Conservation (phyloP, 352 stramenopile genomes). For the Blastocystis sp. region DNA sequence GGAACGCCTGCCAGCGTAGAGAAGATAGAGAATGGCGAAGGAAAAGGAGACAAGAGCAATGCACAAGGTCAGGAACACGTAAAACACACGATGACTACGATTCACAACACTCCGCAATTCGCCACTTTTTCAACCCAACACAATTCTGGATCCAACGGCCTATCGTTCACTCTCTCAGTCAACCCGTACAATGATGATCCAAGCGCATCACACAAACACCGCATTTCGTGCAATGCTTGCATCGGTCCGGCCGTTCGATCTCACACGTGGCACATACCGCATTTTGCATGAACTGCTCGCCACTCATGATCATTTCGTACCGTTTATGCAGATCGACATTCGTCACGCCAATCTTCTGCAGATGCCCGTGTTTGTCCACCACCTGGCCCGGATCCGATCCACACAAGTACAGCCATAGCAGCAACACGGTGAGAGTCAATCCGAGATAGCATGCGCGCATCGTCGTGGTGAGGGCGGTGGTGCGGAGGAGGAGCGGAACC, state of each 20-base stretch:
- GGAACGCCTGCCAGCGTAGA: not conserved
- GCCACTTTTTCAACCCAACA: constrained; percentile 61
- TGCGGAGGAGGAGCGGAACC: not conserved
- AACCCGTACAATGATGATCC: constrained; percentile 61
- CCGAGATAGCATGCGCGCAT: not conserved
- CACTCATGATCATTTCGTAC: constrained; percentile 48
- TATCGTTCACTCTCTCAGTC: not conserved
- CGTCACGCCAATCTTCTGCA: constrained; percentile 21
- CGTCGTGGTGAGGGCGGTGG: not conserved
- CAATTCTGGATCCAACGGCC: constrained; percentile 68
- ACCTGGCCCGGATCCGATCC: constrained; percentile 25
- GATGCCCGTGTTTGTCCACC: not conserved
- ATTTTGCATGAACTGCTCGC: not conserved
- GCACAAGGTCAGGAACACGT: constrained; percentile 43
- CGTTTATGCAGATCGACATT: constrained; percentile 43
- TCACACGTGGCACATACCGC: constrained; percentile 56
- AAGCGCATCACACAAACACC: constrained; percentile 44
- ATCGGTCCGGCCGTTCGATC: constrained; percentile 55
- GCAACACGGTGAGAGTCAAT: not conserved
- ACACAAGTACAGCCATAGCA: constrained; percentile 48
- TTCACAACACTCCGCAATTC: not conserved
- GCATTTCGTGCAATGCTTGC: constrained; percentile 62
- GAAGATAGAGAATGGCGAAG: constrained; percentile 51
- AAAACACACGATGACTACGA: constrained; percentile 66
- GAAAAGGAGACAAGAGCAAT: constrained; percentile 3